A percentile compares a stretch with the other conserved stretches of the same genome.
Evolutionary conservation across 768 basidiomycete species (phyloP).

Genomic region (Leccinum arenicola): DNA sequence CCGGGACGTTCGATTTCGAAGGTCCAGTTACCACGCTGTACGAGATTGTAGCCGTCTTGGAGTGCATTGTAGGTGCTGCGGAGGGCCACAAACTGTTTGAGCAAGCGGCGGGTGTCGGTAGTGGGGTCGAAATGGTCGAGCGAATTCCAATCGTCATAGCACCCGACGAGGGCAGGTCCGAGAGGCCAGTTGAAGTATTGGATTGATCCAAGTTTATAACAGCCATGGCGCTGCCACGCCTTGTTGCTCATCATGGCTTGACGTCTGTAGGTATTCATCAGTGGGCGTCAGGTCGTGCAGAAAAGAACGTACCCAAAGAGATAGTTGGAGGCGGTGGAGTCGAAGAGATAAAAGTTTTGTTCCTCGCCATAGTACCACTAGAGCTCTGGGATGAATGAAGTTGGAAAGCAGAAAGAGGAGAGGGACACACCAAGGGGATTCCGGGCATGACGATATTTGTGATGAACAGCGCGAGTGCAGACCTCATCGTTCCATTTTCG

Average conservation of each 20-base stretch:
- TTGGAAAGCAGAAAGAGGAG: not conserved
- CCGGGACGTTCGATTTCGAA: slow-evolving; percentile 75
- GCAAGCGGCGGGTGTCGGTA: slow-evolving; percentile 67
- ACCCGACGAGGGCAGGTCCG: slow-evolving; percentile 75
- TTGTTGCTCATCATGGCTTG: slow-evolving; percentile 84
- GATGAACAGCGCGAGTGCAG: slow-evolving; percentile 76
- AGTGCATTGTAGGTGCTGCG: slow-evolving; percentile 67
- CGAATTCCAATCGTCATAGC: slow-evolving; percentile 87
- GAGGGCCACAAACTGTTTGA: slow-evolving; percentile 69
- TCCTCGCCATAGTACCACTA: slow-evolving; percentile 90
- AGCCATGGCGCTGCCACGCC: slow-evolving; percentile 93
- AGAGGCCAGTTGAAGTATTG: slow-evolving; percentile 96
- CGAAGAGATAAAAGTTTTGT: slow-evolving; percentile 84
- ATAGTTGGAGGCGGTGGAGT: slow-evolving; percentile 89
- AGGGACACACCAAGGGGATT: slow-evolving; percentile 60
- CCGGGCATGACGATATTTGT: slow-evolving; percentile 83
- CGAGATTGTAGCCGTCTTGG: slow-evolving; percentile 86
- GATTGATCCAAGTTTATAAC: slow-evolving; percentile 83
- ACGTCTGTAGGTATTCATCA: slow-evolving; percentile 52
- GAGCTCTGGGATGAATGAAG: not conserved
- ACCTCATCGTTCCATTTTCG: slow-evolving; percentile 77
- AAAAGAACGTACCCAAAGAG: slow-evolving; percentile 65
- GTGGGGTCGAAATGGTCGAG: slow-evolving; percentile 96
- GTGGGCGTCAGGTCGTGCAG: not conserved
- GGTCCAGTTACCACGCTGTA: slow-evolving; percentile 85